Evolutionary conservation across 2,329 filamentous ascomycete genomes (phyloP).

Genomic region (Colletotrichum musicola): DNA sequence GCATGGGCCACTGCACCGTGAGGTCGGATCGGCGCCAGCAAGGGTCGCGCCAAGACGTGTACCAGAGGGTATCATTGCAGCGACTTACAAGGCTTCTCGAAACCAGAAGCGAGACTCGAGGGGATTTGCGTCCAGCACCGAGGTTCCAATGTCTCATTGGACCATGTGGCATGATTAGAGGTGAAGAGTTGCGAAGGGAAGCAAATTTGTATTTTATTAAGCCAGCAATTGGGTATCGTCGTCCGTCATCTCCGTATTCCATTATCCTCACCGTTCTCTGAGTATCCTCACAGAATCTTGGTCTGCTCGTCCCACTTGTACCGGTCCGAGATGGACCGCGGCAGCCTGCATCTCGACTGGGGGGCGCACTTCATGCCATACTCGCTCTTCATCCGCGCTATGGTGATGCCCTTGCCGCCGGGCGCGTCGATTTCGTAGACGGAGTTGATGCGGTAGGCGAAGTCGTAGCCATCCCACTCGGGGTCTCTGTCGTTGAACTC

Average conservation of each 20-base stretch:
- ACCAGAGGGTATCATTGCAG: constrained; percentile 27
- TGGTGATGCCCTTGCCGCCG: constrained; percentile 21
- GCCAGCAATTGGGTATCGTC: no score
- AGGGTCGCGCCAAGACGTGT: constrained; percentile 24
- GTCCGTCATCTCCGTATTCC: no score
- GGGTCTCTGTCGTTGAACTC: constrained; percentile 43
- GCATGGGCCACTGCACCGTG: constrained; percentile 25
- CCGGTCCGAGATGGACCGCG: not conserved
- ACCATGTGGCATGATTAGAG: no score
- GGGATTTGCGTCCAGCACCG: constrained; percentile 17
- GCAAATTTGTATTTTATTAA: no score
- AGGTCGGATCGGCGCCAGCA: constrained; percentile 23
- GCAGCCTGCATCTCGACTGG: not conserved
- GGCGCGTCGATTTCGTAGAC: constrained; percentile 42
- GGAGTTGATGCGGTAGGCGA: constrained; percentile 43
- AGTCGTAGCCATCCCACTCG: constrained; percentile 46
- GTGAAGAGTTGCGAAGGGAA: no score
- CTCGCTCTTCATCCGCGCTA: constrained; percentile 37
- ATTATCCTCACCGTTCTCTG: no score
- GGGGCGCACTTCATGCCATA: not conserved
- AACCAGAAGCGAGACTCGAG: constrained; percentile 32
- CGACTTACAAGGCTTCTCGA: constrained; percentile 20
- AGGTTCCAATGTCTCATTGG: no score
- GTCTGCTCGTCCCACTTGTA: not conserved
- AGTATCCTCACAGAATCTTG: not conserved